phyloP scores from a whole-genome alignment of 345 rosid species.

The Aegle marmelos region DNA sequence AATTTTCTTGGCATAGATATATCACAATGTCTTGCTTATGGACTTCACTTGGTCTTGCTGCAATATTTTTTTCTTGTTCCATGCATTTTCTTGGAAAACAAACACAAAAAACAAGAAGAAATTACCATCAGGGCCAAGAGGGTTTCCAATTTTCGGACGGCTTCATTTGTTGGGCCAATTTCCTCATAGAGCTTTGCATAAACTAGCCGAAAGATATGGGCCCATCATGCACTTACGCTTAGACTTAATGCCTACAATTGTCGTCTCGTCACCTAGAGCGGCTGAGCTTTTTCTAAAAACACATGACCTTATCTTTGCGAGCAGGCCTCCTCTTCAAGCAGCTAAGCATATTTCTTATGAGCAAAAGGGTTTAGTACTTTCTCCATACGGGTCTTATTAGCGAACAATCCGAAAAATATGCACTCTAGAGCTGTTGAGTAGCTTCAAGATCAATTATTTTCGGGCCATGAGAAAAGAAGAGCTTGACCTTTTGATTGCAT shows the following conservation, averaged over 20 bases:
- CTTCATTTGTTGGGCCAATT: background rate
- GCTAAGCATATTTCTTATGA: constrained; percentile 16
- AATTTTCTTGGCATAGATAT: no score
- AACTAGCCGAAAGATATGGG: constrained; percentile 19
- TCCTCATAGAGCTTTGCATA: background rate
- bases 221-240: constrained; percentile 28
- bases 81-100: background rate
- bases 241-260: background rate
- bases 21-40: constrained; percentile 4
- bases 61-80: background rate
- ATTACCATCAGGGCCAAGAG: constrained; percentile 30
- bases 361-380: constrained; percentile 9
- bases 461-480: background rate
- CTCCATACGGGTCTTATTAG: constrained; percentile 31
- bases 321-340: background rate
- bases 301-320: constrained; percentile 27
- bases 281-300: constrained; percentile 37
- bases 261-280: constrained; percentile 27
- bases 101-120: background rate
- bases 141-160: background rate
- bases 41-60: background rate
- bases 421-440: background rate
- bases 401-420: constrained; percentile 25
- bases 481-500: background rate
- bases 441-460: constrained; percentile 18